phyloP scores from a whole-genome alignment of 2,329 filamentous ascomycete genomes.

The Colletotrichum spinosum region DNA sequence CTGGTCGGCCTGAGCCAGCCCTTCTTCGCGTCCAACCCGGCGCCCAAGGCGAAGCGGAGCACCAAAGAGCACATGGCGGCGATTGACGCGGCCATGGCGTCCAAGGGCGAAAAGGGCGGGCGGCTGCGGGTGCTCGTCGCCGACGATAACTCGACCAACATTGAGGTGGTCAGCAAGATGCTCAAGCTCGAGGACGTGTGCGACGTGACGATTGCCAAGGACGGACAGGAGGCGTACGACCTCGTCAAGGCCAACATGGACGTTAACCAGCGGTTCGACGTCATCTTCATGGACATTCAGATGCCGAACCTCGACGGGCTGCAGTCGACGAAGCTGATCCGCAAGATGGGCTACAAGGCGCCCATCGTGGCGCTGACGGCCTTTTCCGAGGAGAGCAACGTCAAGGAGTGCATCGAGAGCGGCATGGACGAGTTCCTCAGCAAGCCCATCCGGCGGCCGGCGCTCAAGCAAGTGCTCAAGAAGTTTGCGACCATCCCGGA shows the following conservation, averaged over 20 bases:
- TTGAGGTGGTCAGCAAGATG: slow-evolving; percentile 71
- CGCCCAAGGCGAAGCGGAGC: slow-evolving; percentile 45
- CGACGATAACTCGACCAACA: slow-evolving; percentile 73
- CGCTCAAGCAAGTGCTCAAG: slow-evolving; percentile 86
- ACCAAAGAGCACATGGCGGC: slow-evolving; percentile 73
- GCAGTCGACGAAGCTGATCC: slow-evolving; percentile 86
- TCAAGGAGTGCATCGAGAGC: slow-evolving; percentile 86
- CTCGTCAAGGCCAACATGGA: slow-evolving; percentile 86
- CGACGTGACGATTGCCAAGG: slow-evolving; percentile 88
- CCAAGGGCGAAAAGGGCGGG: slow-evolving; percentile 64
- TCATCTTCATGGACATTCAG: slow-evolving; percentile 96
- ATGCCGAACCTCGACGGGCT: slow-evolving; percentile 95
- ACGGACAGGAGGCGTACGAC: slow-evolving; percentile 89
- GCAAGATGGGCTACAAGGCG: slow-evolving; percentile 85
- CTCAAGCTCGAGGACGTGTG: slow-evolving; percentile 83
- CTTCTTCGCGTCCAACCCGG: slow-evolving; percentile 72
- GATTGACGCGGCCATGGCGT: slow-evolving; percentile 73
- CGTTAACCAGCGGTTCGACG: slow-evolving; percentile 77
- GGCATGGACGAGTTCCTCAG: slow-evolving; percentile 93
- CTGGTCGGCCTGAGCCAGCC: slow-evolving; percentile 86
- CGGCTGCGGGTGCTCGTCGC: slow-evolving; percentile 88
- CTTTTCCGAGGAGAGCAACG: slow-evolving; percentile 90
- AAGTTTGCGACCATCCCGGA: slow-evolving; percentile 87
- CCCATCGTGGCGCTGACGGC: slow-evolving; percentile 93
- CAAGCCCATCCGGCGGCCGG: slow-evolving; percentile 82